These are phyloP conservation scores for Tilletiaria anomala DNA, from an alignment of 1,284 basidiomycete species.

Conservation along the genomic window DNA sequence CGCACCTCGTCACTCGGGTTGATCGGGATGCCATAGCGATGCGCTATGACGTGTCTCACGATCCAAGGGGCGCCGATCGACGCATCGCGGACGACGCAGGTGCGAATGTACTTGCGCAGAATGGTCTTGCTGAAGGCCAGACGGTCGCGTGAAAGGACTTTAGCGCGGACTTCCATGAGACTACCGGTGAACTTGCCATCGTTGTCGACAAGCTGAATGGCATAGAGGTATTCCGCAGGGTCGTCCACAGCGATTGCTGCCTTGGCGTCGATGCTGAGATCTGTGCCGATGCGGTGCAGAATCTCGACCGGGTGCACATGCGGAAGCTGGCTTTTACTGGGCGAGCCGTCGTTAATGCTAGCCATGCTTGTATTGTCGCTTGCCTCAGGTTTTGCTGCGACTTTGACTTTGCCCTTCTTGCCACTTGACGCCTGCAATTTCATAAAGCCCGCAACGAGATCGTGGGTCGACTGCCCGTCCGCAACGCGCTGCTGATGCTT, in stretches of 20 bases:
- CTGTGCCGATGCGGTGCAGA: slow-evolving; percentile 57
- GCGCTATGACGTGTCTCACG: slow-evolving; percentile 69
- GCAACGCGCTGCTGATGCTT: slow-evolving; percentile 1
- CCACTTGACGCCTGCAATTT: too few relatives aligned
- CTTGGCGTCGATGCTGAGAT: slow-evolving; percentile 60
- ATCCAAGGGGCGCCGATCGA: slow-evolving; percentile 80
- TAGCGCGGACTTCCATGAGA: slow-evolving; percentile 64
- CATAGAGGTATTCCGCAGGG: slow-evolving; percentile 70
- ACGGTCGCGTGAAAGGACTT: slow-evolving; percentile 67
- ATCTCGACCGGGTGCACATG: slow-evolving; percentile 4
- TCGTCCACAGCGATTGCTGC: slow-evolving; percentile 62
- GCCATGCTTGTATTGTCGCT: background rate
- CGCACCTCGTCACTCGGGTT: slow-evolving; percentile 73
- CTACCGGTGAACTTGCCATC: slow-evolving; percentile 45
- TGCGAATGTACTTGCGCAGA: slow-evolving; percentile 82
- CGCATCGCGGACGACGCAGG: slow-evolving; percentile 77
- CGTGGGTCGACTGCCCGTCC: background rate
- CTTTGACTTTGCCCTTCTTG: too few relatives aligned
- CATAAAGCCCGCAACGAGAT: background rate
- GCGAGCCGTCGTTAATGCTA: background rate
- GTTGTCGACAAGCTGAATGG: slow-evolving; percentile 55
- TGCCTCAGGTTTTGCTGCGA: background rate
- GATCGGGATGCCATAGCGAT: slow-evolving; percentile 64
- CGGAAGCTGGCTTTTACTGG: background rate
- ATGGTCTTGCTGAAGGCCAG: slow-evolving; percentile 91